Evolutionary conservation across 2,329 filamentous ascomycete genomes (phyloP).

Genomic region (Emergomyces pasteurianus): DNA sequence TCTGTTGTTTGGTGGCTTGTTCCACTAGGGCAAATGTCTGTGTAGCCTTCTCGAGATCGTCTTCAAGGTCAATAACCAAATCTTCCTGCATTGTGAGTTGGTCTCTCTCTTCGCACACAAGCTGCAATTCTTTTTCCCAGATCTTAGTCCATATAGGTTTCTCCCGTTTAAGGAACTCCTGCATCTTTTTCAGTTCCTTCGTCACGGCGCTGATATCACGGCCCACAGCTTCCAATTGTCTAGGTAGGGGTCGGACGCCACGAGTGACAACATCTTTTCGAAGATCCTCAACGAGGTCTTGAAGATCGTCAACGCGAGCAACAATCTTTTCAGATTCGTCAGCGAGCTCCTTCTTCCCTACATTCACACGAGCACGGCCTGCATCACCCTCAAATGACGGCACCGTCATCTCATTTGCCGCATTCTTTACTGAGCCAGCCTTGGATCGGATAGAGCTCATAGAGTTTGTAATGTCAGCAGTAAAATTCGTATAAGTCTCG

Average conservation of each 20-base stretch:
- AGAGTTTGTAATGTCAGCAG: conserved; percentile 73
- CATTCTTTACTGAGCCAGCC: conserved; percentile 66
- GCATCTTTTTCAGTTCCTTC: conserved; percentile 84
- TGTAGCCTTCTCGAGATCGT: conserved; percentile 87
- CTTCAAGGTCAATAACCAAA: conserved; percentile 77
- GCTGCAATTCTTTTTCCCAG: conserved; percentile 94
- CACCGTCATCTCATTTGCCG: conserved; percentile 57
- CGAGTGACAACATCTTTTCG: conserved; percentile 93
- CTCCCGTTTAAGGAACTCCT: conserved; percentile 75
- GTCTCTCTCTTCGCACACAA: conserved; percentile 90
- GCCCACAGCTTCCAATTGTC: conserved; percentile 77
- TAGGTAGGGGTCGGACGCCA: conserved; percentile 78
- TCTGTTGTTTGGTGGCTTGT: conserved; percentile 95
- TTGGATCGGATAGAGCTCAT: conserved; percentile 77
- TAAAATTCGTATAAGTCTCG: conserved; percentile 86
- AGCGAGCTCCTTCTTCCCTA: conserved; percentile 75
- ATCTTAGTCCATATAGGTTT: conserved; percentile 98
- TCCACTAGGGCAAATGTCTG: conserved; percentile 93
- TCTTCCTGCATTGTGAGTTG: conserved; percentile 95
- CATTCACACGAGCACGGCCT: conserved; percentile 75
- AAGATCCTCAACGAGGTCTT: conserved; percentile 90
- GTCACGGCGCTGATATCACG: conserved; percentile 75
- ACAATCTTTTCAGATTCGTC: conserved; percentile 85
- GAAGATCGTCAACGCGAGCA: conserved; percentile 87
- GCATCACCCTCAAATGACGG: conserved; percentile 62